Percentiles rank a stretch among this genome's conserved stretches.
Evolutionary conservation across 2,329 filamentous ascomycete species (phyloP).

Genomic region (Epichloe hybrida): DNA sequence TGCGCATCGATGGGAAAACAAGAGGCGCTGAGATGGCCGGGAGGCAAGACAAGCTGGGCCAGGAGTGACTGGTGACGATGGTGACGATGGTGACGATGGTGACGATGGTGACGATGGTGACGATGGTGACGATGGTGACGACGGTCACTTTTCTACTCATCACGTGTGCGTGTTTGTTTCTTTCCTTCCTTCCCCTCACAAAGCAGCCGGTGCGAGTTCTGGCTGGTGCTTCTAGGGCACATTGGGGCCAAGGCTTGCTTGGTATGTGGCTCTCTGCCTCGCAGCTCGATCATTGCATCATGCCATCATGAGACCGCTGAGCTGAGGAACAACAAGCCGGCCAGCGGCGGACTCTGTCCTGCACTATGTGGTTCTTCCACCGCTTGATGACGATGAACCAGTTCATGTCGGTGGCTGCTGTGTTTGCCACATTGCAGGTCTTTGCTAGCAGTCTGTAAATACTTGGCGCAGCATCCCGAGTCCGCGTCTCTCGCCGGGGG

Average conservation of each 20-base stretch:
- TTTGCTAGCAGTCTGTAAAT: neutral
- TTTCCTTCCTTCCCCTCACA: neutral
- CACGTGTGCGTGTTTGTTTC: neutral
- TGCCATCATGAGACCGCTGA: slow-evolving; percentile 1
- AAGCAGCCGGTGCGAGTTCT: neutral
- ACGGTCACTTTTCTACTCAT: neutral
- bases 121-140: neutral
- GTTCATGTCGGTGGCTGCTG: neutral
- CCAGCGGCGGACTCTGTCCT: too few relatives aligned
- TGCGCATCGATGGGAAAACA: neutral
- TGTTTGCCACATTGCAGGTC: neutral
- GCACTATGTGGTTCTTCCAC: neutral
- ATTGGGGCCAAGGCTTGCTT: neutral
- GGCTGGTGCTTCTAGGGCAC: neutral
- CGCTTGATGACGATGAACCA: neutral
- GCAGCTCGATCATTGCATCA: neutral
- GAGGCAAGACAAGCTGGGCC: neutral
- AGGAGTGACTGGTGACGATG: neutral
- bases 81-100: neutral
- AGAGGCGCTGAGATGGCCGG: neutral
- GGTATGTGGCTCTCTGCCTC: slow-evolving; percentile 1
- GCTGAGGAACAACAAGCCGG: neutral
- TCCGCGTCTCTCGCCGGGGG: neutral
- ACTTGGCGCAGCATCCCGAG: neutral
- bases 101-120: neutral